phyloP scores from a whole-genome alignment of 2,329 filamentous ascomycete genomes.

The Tolypocladium guangdongense region DNA sequence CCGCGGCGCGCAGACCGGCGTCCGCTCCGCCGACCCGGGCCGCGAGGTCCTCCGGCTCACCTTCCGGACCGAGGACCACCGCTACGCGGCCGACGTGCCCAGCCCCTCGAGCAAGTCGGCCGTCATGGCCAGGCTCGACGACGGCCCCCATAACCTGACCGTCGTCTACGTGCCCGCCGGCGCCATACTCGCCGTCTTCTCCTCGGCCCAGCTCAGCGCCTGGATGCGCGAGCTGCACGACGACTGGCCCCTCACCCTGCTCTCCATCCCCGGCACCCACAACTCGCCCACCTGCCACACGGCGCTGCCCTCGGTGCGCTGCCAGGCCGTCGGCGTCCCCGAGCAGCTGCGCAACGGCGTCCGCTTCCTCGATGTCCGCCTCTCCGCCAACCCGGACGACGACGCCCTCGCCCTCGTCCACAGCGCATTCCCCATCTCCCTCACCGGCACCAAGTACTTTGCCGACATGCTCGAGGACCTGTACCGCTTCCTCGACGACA shows the following conservation, averaged over 20 bases:
- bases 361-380: conserved; percentile 86
- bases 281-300: conserved; percentile 80
- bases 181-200: conserved; percentile 54
- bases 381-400: conserved; percentile 42
- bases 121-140: conserved; percentile 45
- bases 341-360: conserved; percentile 83
- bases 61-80: conserved; percentile 47
- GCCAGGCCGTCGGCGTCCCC: conserved; percentile 68
- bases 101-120: conserved; percentile 48
- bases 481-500: conserved; percentile 62
- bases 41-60: conserved; percentile 64
- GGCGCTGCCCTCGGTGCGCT: conserved; percentile 85
- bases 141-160: conserved; percentile 47
- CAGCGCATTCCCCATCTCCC: conserved; percentile 75
- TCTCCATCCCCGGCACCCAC: conserved; percentile 92
- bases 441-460: conserved; percentile 74
- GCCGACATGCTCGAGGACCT: conserved; percentile 59
- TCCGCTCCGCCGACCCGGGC: conserved; percentile 46
- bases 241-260: conserved; percentile 60
- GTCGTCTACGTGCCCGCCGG: conserved; percentile 51
- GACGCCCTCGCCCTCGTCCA: conserved; percentile 76
- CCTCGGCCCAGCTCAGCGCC: conserved; percentile 53
- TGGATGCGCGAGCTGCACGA: conserved; percentile 78
- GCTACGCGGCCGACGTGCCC: conserved; percentile 63
- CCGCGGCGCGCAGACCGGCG: conserved; percentile 42